These are phyloP conservation scores for Nidularia sp. DNA, from an alignment of 768 basidiomycete species.

Conservation along the genomic window DNA sequence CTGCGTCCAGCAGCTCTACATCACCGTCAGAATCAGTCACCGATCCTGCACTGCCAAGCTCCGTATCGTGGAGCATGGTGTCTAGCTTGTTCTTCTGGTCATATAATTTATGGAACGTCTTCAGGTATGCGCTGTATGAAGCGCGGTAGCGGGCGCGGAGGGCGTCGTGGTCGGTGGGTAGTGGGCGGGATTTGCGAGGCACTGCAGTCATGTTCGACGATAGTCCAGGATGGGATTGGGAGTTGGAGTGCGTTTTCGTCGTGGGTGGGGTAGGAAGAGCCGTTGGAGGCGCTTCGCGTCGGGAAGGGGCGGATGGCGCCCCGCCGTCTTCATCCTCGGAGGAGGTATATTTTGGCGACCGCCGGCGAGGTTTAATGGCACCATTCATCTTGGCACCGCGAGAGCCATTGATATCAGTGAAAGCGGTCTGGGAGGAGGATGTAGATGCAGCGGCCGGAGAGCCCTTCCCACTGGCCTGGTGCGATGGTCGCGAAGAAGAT, in stretches of 20 bases:
- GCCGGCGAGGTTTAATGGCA: conserved; percentile 38
- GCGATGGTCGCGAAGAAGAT: conserved; percentile 14
- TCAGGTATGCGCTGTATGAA: conserved; percentile 49
- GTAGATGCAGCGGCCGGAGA: conserved; percentile 10
- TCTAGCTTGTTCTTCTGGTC: conserved; percentile 50
- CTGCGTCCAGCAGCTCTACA: conserved; percentile 46
- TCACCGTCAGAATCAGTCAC: conserved; percentile 53
- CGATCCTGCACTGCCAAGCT: conserved; percentile 25
- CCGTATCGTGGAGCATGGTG: conserved; percentile 39
- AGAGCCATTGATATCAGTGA: conserved; percentile 3
- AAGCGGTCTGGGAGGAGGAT: conserved; percentile 10
- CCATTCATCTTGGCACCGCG: conserved; percentile 5
- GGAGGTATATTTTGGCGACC: conserved; percentile 62
- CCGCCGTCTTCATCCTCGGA: conserved; percentile 57
- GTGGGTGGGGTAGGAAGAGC: no score
- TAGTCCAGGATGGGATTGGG: no score
- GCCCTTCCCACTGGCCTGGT: conserved; percentile 10
- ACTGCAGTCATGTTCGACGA: neutral
- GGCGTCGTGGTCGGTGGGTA: conserved; percentile 44
- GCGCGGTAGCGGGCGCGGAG: conserved; percentile 51
- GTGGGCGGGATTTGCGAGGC: conserved; percentile 11
- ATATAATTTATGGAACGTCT: conserved; percentile 39
- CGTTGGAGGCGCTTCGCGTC: conserved; percentile 9
- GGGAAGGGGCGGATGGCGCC: neutral
- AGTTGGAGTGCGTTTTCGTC: no score